A percentile compares a stretch with the other conserved stretches of the same genome.
These are phyloP conservation scores for Fomitopsis betulina DNA, from an alignment of 1,284 basidiomycete species.

Conservation along the genomic window DNA sequence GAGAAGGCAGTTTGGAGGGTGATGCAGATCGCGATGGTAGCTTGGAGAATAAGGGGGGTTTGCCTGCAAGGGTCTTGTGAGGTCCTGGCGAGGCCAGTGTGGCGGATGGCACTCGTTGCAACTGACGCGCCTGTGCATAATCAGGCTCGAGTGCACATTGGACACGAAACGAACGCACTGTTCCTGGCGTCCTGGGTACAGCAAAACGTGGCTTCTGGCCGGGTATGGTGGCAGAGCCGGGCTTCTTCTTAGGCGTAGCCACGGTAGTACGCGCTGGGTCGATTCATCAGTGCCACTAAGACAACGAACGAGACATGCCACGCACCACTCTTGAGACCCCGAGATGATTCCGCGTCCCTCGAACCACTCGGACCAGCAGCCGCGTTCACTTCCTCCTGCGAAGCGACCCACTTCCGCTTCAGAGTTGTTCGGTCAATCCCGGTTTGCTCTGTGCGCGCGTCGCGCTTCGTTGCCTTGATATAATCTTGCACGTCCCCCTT, in stretches of 20 bases:
- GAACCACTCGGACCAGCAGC: slow-evolving; percentile 14
- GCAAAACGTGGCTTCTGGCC: slow-evolving; percentile 41
- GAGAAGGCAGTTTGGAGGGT: slow-evolving; percentile 39
- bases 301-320: background rate
- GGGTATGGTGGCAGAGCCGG: slow-evolving; percentile 40
- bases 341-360: slow-evolving; percentile 36
- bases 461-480: slow-evolving; percentile 58
- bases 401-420: slow-evolving; percentile 70
- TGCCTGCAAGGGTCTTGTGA: slow-evolving; percentile 37
- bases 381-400: slow-evolving; percentile 41
- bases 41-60: slow-evolving; percentile 22
- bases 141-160: background rate
- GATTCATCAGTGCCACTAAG: slow-evolving; percentile 1
- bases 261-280: slow-evolving; percentile 46
- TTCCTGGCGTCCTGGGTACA: slow-evolving; percentile 41
- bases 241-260: slow-evolving; percentile 52
- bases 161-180: slow-evolving; percentile 30
- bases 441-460: slow-evolving; percentile 36
- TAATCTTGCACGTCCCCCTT: slow-evolving; percentile 67
- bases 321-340: slow-evolving; percentile 59
- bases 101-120: slow-evolving; percentile 27
- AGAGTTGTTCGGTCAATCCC: slow-evolving; percentile 63
- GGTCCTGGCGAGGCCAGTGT: slow-evolving; percentile 46
- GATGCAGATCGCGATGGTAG: slow-evolving; percentile 41
- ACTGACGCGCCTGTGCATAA: slow-evolving; percentile 16